Conservation (phyloP, 1,139 yeast species). For the Geotrichum siamense region DNA sequence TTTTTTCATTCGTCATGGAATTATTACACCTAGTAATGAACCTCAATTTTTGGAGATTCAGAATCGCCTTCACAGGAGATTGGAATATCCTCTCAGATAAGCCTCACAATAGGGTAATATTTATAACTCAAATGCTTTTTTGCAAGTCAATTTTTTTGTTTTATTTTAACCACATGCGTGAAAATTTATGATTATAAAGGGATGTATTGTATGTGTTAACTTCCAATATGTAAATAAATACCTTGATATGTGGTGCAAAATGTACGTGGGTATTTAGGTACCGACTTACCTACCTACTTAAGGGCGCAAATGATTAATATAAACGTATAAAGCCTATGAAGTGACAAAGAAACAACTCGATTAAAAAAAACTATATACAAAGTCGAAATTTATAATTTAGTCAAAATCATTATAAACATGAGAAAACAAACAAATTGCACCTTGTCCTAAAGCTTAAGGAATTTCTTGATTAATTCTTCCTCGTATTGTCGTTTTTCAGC, state of each 20-base stretch:
- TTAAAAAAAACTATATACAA: slow-evolving; percentile 9
- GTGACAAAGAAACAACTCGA: not conserved
- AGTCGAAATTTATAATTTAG: not conserved
- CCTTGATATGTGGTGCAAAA: too few relatives aligned
- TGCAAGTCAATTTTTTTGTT: too few relatives aligned
- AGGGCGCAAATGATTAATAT: too few relatives aligned
- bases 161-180: too few relatives aligned
- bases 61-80: slow-evolving; percentile 52
- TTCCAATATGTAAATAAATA: too few relatives aligned
- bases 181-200: too few relatives aligned
- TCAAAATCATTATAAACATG: not conserved
- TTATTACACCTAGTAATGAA: slow-evolving; percentile 54
- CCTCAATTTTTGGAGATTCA: slow-evolving; percentile 53
- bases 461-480: slow-evolving; percentile 18
- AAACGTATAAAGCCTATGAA: too few relatives aligned
- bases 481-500: slow-evolving; percentile 20
- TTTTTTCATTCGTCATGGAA: slow-evolving; percentile 77
- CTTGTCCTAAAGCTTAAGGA: slow-evolving; percentile 7
- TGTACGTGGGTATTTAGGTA: too few relatives aligned
- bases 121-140: too few relatives aligned
- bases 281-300: too few relatives aligned
- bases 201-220: too few relatives aligned
- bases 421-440: not conserved
- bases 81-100: slow-evolving; percentile 54
- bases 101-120: too few relatives aligned